These are phyloP conservation scores for Entamoeba moshkovskii DNA, from an alignment of 208 protist species.

Conservation along the genomic window DNA sequence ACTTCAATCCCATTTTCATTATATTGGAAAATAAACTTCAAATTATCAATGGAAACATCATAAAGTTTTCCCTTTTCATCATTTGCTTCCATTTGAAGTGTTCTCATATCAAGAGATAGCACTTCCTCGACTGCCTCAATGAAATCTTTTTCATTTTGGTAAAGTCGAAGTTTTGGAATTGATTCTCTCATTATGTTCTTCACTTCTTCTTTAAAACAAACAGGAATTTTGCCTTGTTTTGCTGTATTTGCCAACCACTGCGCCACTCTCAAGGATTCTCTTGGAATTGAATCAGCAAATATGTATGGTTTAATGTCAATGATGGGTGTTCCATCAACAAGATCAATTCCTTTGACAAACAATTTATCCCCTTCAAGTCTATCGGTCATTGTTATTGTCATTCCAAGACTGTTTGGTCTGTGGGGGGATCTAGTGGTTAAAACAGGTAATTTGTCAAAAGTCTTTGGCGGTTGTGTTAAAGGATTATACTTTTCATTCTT, in stretches of 20 bases:
- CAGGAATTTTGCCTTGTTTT: not conserved
- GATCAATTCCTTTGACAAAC: not conserved
- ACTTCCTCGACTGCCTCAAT: not conserved
- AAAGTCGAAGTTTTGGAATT: not conserved
- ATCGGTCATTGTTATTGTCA: not conserved
- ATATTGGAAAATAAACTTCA: too few species aligned
- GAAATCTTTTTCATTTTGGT: not conserved
- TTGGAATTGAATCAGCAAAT: not conserved
- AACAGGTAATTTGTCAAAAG: not conserved
- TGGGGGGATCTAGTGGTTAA: not conserved
- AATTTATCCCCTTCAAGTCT: not conserved
- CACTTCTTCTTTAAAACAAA: not conserved
- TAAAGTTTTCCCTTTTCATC: too few species aligned
- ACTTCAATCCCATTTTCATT: too few species aligned
- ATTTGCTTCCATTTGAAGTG: not conserved
- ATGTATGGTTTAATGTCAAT: not conserved
- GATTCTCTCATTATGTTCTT: too few species aligned
- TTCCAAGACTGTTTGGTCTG: not conserved
- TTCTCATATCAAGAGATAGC: not conserved
- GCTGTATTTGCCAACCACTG: not conserved
- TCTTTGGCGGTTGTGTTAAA: not conserved
- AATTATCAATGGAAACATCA: too few species aligned
- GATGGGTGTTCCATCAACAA: not conserved
- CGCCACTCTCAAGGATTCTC: not conserved
- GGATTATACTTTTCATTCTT: not conserved